These are phyloP conservation scores for Oenanthe sinensis DNA, from an alignment of 129 eudicot species.

Conservation along the genomic window DNA sequence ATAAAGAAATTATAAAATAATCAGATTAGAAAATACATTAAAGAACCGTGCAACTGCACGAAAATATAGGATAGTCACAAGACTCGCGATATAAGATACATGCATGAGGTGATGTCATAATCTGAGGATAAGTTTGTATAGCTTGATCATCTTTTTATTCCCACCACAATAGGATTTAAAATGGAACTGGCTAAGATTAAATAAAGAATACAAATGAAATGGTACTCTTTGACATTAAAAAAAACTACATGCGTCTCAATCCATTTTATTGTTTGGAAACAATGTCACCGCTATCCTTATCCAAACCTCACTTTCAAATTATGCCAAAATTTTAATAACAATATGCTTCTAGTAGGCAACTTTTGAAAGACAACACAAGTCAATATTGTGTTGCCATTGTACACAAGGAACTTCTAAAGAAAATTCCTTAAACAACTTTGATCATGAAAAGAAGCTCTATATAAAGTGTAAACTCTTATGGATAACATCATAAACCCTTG, in stretches of 20 bases:
- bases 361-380: not conserved
- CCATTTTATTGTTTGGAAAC: not conserved
- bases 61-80: no score
- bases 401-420: not conserved
- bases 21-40: no score
- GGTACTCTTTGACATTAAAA: not conserved
- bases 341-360: not conserved
- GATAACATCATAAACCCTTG: not conserved
- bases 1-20: no score
- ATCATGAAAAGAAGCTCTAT: not conserved
- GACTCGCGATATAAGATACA: no score
- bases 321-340: not conserved
- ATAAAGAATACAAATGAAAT: not conserved
- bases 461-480: not conserved
- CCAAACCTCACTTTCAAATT: not conserved
- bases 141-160: not conserved
- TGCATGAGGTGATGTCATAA: no score
- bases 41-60: no score
- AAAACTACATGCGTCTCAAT: not conserved
- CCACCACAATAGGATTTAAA: not conserved
- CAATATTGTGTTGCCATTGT: not conserved
- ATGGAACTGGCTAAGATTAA: not conserved
- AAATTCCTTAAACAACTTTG: not conserved
- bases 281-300: not conserved
- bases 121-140: not conserved